Percentiles rank a stretch among this genome's conserved stretches.
Evolutionary conservation across 1,284 basidiomycete genomes (phyloP).

Genomic region (Puccinia novopanici): DNA sequence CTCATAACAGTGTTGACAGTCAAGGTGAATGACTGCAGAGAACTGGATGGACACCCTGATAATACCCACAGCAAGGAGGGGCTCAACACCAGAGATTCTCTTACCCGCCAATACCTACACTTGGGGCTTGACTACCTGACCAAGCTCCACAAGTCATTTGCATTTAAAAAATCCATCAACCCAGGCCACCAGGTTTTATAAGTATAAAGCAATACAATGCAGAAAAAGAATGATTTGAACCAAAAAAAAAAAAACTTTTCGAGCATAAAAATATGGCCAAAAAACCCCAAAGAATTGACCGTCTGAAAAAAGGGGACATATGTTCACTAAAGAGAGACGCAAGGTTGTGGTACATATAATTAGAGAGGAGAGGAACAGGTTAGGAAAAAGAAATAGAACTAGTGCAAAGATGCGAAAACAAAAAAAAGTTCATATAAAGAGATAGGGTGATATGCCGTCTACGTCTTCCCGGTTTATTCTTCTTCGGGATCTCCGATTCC

Average conservation of each 20-base stretch:
- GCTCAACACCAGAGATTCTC: too few species aligned
- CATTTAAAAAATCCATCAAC: too few species aligned
- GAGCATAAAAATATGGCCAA: not conserved
- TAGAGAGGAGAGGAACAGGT: not conserved
- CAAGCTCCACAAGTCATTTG: too few species aligned
- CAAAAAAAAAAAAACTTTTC: not conserved
- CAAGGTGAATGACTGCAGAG: too few species aligned
- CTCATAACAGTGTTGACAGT: too few species aligned
- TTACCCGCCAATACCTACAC: too few species aligned
- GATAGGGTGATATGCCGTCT: not conserved
- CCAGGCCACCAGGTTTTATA: too few species aligned
- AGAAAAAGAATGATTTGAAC: not conserved
- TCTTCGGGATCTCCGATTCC: constrained; percentile 92
- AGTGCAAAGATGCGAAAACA: not conserved
- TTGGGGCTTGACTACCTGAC: too few species aligned
- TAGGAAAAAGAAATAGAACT: not conserved
- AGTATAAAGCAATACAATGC: too few species aligned
- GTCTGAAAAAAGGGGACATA: not conserved
- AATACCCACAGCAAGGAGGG: too few species aligned
- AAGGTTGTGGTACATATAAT: not conserved
- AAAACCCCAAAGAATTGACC: not conserved
- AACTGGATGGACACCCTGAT: too few species aligned
- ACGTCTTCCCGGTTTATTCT: constrained; percentile 61
- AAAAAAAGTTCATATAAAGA: not conserved
- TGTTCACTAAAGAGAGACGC: not conserved